Evolutionary conservation across 2,329 filamentous ascomycete genomes (phyloP).

Genomic region (Sclerotinia trifoliorum): DNA sequence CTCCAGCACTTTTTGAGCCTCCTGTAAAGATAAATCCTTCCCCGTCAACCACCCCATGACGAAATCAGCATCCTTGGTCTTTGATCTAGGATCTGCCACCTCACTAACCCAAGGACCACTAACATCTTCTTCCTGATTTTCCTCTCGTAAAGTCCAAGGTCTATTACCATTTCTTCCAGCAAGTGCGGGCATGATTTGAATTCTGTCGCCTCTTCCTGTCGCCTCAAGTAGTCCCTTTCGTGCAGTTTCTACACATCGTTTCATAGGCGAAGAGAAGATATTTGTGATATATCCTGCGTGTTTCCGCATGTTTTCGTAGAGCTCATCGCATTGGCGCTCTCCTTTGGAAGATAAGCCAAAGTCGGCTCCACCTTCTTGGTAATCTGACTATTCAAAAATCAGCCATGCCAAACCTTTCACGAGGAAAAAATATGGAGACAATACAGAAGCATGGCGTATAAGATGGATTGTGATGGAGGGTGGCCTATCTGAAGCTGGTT

Average conservation of each 20-base stretch:
- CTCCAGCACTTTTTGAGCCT: constrained; percentile 8
- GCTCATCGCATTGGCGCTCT: constrained; percentile 5
- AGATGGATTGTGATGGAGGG: background rate
- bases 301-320: constrained; percentile 2
- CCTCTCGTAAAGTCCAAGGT: background rate
- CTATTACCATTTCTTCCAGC: background rate
- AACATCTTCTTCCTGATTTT: background rate
- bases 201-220: background rate
- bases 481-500: background rate
- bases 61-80: background rate
- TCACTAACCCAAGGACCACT: background rate
- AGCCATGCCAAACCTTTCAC: background rate
- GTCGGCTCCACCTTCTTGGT: background rate
- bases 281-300: background rate
- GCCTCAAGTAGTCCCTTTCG: constrained; percentile 4
- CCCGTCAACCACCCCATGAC: constrained; percentile 8
- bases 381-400: background rate
- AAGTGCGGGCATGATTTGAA: constrained; percentile 3
- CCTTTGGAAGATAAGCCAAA: background rate
- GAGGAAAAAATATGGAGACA: background rate
- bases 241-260: constrained; percentile 6
- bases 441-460: background rate
- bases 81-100: background rate
- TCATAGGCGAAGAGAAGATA: constrained; percentile 15
- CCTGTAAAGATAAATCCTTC: background rate